Evolutionary conservation across 257 asterid species (phyloP).

Genomic region (Nicotiana benthamiana): DNA sequence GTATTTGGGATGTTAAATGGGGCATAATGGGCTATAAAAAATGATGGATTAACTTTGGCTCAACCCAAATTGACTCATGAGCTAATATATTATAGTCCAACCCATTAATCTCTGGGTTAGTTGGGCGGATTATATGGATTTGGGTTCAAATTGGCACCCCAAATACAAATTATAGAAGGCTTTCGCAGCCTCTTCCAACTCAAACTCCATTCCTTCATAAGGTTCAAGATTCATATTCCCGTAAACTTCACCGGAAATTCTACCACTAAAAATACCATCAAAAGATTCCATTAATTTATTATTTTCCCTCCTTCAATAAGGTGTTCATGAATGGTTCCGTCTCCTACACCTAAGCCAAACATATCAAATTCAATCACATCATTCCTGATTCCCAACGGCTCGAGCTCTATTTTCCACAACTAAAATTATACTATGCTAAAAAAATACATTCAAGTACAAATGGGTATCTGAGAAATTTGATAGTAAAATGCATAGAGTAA

Average conservation of each 20-base stretch:
- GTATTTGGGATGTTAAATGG: too few species aligned
- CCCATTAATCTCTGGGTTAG: too few species aligned
- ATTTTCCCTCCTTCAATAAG: neutral
- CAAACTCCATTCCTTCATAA: conserved; percentile 12
- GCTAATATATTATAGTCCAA: too few species aligned
- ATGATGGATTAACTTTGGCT: too few species aligned
- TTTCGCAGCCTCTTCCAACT: conserved; percentile 9
- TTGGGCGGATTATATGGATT: too few species aligned
- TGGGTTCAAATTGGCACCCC: too few species aligned
- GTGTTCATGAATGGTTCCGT: conserved; percentile 11
- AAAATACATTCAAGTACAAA: neutral
- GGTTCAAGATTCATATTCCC: conserved; percentile 7
- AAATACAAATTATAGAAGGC: conserved; percentile 5
- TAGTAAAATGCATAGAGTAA: neutral
- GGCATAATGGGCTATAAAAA: too few species aligned
- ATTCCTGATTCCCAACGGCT: conserved; percentile 13
- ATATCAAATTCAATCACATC: conserved; percentile 17
- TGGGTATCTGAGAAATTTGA: neutral
- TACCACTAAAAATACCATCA: neutral
- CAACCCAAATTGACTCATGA: too few species aligned
- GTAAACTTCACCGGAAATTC: neutral
- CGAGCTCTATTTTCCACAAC: conserved; percentile 9
- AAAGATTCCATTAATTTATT: neutral
- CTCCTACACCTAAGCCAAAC: conserved; percentile 8
- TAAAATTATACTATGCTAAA: neutral